A percentile compares a stretch with the other conserved stretches of the same genome.
Evolutionary conservation across 2,329 filamentous ascomycete genomes (phyloP).

Genomic region (Fusarium sp.): DNA sequence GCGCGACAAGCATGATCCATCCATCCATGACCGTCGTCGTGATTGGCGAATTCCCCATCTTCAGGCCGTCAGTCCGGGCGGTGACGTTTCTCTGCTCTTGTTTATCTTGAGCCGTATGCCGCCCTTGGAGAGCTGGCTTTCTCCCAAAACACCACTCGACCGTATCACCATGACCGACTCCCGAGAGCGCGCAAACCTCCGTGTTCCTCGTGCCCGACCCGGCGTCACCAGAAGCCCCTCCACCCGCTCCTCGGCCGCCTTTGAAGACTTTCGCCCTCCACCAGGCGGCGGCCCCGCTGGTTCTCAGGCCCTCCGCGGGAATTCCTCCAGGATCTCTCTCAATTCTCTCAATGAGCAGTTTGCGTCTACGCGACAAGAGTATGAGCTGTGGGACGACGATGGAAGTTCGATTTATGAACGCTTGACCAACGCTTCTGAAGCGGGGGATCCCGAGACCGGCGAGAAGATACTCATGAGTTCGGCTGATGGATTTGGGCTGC

Average conservation of each 20-base stretch:
- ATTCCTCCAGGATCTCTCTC: constrained; percentile 58
- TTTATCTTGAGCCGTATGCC: background rate
- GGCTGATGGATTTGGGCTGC: constrained; percentile 14
- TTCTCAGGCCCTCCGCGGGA: constrained; percentile 46
- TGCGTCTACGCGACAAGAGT: constrained; percentile 57
- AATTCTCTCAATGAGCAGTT: constrained; percentile 61
- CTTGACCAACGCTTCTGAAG: constrained; percentile 39
- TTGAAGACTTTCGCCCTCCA: constrained; percentile 36
- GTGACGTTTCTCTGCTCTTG: constrained; percentile 23
- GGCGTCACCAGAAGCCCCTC: constrained; percentile 37
- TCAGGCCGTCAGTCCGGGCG: constrained; percentile 13
- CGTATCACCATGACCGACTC: constrained; percentile 41
- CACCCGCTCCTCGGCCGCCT: constrained; percentile 37
- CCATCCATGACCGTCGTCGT: constrained; percentile 19
- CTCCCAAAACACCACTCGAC: constrained; percentile 9
- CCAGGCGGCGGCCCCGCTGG: constrained; percentile 17
- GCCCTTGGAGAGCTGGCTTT: constrained; percentile 9
- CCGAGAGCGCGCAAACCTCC: constrained; percentile 40
- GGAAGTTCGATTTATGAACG: constrained; percentile 55
- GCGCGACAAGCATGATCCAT: constrained; percentile 25
- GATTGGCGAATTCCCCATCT: constrained; percentile 38
- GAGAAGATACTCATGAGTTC: constrained; percentile 25
- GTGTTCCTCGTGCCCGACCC: constrained; percentile 41
- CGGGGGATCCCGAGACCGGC: constrained; percentile 26
- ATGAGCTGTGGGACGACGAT: constrained; percentile 61